Conservation (phyloP, 1,284 basidiomycete species). For the Moesziomyces sp. region DNA sequence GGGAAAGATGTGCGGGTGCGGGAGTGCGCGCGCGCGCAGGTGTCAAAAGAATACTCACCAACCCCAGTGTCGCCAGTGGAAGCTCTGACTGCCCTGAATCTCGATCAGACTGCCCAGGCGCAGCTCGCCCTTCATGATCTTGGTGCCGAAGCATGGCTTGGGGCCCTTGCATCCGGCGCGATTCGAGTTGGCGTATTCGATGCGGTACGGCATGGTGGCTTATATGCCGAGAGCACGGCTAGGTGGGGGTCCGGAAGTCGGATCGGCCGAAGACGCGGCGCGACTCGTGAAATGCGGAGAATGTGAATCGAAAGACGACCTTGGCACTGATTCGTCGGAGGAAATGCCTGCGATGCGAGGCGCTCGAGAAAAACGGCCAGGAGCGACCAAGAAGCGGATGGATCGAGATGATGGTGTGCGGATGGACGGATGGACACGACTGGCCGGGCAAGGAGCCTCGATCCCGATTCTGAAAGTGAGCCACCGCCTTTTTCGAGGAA, state of each 20-base stretch:
- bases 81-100: slow-evolving; percentile 74
- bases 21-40: background rate
- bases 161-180: slow-evolving; percentile 90
- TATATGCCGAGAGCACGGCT: background rate
- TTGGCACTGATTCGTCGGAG: background rate
- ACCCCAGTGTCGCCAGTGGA: slow-evolving; percentile 83
- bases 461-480: background rate
- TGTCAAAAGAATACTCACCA: slow-evolving; percentile 69
- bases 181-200: slow-evolving; percentile 64
- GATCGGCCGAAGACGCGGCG: no score
- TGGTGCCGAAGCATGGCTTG: slow-evolving; percentile 82
- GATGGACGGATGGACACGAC: slow-evolving; percentile 16
- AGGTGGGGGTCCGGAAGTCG: background rate
- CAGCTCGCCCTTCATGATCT: slow-evolving; percentile 78
- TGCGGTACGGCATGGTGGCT: slow-evolving; percentile 50
- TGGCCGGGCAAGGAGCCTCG: background rate
- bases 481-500: background rate
- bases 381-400: background rate
- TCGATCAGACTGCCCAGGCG: slow-evolving; percentile 82
- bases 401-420: slow-evolving; percentile 12
- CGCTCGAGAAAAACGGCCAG: background rate
- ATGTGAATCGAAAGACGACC: no score
- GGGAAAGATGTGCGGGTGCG: background rate
- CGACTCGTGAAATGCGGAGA: background rate
- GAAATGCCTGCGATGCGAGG: background rate